These are phyloP conservation scores for Podila epigama DNA, from an alignment of 192 early-diverging fungal genomes.

Conservation along the genomic window DNA sequence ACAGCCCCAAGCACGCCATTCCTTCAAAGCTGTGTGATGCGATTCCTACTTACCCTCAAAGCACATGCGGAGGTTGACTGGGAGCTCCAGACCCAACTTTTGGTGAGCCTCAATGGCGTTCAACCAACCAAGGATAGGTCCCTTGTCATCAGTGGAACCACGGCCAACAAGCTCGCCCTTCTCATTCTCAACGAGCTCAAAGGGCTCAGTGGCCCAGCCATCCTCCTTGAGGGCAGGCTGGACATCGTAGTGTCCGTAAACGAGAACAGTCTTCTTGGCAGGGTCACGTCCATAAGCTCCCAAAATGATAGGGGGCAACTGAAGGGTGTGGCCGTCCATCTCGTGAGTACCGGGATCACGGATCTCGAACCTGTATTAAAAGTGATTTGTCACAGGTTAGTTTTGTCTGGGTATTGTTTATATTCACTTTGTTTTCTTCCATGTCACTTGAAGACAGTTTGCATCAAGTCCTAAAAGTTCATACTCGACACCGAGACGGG, in stretches of 20 bases:
- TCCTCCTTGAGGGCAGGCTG: slow-evolving; percentile 89
- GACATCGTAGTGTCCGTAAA: slow-evolving; percentile 99
- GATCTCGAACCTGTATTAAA: slow-evolving; percentile 53
- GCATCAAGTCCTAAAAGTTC: slow-evolving; percentile 14
- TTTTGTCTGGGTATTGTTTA: neutral
- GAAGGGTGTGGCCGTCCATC: slow-evolving; percentile 78
- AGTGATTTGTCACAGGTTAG: too few relatives aligned
- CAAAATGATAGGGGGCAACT: slow-evolving; percentile 92
- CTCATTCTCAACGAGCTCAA: slow-evolving; percentile 84
- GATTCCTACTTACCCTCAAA: slow-evolving; percentile 98
- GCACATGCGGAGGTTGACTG: slow-evolving; percentile 96
- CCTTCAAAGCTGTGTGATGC: too few relatives aligned
- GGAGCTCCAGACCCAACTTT: slow-evolving; percentile 87
- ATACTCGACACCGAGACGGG: slow-evolving; percentile 70
- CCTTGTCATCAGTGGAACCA: slow-evolving; percentile 97
- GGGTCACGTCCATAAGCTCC: slow-evolving; percentile 91
- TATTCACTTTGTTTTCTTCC: neutral
- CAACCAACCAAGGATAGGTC: slow-evolving; percentile 96
- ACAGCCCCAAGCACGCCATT: slow-evolving; percentile 45
- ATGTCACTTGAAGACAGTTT: neutral
- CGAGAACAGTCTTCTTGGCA: slow-evolving; percentile 93
- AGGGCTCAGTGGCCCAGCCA: slow-evolving; percentile 95
- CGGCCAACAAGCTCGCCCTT: slow-evolving; percentile 88
- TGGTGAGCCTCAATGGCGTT: slow-evolving; percentile 96
- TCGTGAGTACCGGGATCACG: slow-evolving; percentile 84